Conservation (phyloP, 225 moss, liverwort and hornwort species). For the Thuidium tamariscinum region DNA sequence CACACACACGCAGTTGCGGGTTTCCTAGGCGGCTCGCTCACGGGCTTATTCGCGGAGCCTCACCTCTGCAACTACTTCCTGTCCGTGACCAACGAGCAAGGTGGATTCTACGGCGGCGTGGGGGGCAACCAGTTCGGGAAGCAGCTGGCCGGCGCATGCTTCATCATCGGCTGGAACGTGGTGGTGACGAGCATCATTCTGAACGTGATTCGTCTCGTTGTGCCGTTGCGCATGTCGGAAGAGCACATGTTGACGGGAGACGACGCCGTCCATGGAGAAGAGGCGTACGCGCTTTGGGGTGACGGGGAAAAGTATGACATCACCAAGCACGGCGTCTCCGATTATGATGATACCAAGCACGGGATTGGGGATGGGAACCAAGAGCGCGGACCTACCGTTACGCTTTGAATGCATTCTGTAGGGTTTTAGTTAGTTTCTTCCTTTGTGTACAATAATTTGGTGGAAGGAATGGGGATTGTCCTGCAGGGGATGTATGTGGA, state of each 20-base stretch:
- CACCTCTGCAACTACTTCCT: slow-evolving; percentile 25
- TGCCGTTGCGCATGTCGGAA: slow-evolving; percentile 28
- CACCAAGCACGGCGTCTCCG: slow-evolving; percentile 23
- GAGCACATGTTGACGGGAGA: slow-evolving; percentile 18
- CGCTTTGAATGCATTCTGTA: not conserved
- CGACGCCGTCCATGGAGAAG: slow-evolving; percentile 38
- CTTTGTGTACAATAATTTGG: slow-evolving; percentile 4
- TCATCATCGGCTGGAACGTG: slow-evolving; percentile 39
- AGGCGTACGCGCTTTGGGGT: slow-evolving; percentile 45
- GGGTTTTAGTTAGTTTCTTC: not conserved
- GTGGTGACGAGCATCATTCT: slow-evolving; percentile 33
- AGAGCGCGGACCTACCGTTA: slow-evolving; percentile 16
- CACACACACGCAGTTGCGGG: slow-evolving; percentile 43
- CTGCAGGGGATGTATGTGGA: not conserved
- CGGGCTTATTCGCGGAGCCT: slow-evolving; percentile 36
- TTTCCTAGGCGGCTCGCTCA: slow-evolving; percentile 18
- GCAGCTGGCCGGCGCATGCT: slow-evolving; percentile 17
- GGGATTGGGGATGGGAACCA: not conserved
- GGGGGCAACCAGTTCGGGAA: slow-evolving; percentile 29
- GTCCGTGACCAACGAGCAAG: slow-evolving; percentile 19
- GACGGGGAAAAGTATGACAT: slow-evolving; percentile 44
- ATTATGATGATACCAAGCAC: slow-evolving; percentile 7
- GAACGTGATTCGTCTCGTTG: not conserved
- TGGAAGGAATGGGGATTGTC: not conserved
- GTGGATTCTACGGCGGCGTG: slow-evolving; percentile 28